Evolutionary conservation across 2,329 filamentous ascomycete genomes (phyloP), one percentile per base, ranked within the genome.

Genomic region (Sarocladiaceae sp.): DNA sequence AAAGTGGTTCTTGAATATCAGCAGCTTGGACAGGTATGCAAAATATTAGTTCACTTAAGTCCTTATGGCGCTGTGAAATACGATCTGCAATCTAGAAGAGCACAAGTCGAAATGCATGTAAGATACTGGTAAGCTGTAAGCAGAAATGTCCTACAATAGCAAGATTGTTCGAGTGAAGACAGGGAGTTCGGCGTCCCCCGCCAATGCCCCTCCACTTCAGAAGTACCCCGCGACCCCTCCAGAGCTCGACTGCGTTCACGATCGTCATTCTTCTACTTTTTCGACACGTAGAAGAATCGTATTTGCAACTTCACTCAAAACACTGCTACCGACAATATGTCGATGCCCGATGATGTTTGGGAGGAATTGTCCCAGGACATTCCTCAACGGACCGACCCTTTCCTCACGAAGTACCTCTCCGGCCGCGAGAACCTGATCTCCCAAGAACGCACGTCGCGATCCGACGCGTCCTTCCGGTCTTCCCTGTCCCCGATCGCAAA

Each of bases 401-500:
- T 96, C 66, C 80, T 97, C 44, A 83, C 90, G 60, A 84, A 93
- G 65, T 97, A 96, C 63, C 72, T 96, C 35, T 71, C 82, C 39
- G 90, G 90, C 20, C 82, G 92, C 49, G 79, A 86, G 60, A 84
- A 83, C 23, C 78, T 97, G 50, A 87, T 96, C 53, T 77, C 77
- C 17, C 81, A 96, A 64, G 94, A 97, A 67, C 86, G 89, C 68
- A 87, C 84, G 61, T 81, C 88, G 62, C 84, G 92, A 54, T 91
- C 90, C 66, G 91, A 90, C 57, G 60, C 61, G 62, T 78, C 81
- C 3, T 94, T 94, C 72, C 79, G 83, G 48, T 77, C 87, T 57
- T 80, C 82, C 22, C 80, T 97, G 47, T 92, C 91, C 0, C 88
- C 90, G 3, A 84, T 92, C 59, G 91, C 90, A 3, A 76, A 77